A percentile compares a stretch with the other conserved stretches of the same genome.
phyloP scores from a whole-genome alignment of 129 eudicot species.

The Heracleum sosnowskyi region DNA sequence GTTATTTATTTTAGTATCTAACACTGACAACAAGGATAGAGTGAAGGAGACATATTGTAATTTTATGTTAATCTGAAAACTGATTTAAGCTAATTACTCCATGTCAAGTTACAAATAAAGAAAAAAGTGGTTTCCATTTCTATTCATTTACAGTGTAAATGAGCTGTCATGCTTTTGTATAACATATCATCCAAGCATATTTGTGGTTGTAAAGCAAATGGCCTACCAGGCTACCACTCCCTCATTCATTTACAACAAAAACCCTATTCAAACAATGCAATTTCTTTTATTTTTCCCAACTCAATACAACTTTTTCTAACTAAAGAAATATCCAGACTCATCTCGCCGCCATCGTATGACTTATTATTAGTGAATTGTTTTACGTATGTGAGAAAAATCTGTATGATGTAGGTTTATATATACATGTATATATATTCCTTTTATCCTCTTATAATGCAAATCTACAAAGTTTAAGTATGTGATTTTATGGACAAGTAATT shows the following conservation, averaged over 20 bases:
- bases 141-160: conserved; percentile 26
- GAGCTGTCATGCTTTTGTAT: conserved; percentile 39
- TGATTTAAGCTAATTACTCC: too few relatives aligned
- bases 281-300: too few relatives aligned
- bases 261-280: too few relatives aligned
- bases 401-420: background rate
- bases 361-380: too few relatives aligned
- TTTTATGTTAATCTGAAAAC: too few relatives aligned
- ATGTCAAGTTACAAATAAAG: conserved; percentile 10
- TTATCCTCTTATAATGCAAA: too few relatives aligned
- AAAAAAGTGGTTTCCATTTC: background rate
- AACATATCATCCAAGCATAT: conserved; percentile 14
- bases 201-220: conserved; percentile 28
- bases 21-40: background rate
- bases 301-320: background rate
- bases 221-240: conserved; percentile 8
- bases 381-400: too few relatives aligned
- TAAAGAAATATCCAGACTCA: conserved; percentile 5
- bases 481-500: background rate
- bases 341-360: too few relatives aligned
- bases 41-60: background rate
- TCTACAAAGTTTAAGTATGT: too few relatives aligned
- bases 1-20: background rate
- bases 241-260: background rate
- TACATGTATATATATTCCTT: background rate